Evolutionary conservation across 768 basidiomycete species (phyloP).

Genomic region (Lentinus tigrinus): DNA sequence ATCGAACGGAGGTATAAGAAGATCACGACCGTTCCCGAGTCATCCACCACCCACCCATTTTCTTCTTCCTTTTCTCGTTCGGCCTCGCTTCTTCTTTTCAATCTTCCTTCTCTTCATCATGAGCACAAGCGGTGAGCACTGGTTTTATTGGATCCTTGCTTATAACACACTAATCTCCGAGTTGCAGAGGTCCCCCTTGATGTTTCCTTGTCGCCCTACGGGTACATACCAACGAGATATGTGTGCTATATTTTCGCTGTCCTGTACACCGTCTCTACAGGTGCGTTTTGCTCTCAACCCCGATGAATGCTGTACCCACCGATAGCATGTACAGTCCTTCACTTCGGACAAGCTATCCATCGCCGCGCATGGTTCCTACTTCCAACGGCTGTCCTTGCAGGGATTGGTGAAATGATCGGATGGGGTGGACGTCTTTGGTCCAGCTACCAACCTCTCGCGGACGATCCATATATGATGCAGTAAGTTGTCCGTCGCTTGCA

Average conservation of each 20-base stretch:
- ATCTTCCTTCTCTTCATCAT: no score
- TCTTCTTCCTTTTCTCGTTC: no score
- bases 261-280: constrained; percentile 6
- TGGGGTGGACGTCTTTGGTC: constrained; percentile 37
- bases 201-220: background rate
- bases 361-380: constrained; percentile 35
- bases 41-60: no score
- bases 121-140: no score
- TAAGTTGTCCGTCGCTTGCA: constrained; percentile 8
- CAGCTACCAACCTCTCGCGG: constrained; percentile 21
- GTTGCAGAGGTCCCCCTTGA: background rate
- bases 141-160: no score
- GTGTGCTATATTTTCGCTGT: constrained; percentile 14
- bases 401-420: constrained; percentile 34
- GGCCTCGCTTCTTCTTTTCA: no score
- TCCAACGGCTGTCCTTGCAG: constrained; percentile 30
- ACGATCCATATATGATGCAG: constrained; percentile 41
- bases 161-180: no score
- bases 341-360: constrained; percentile 28
- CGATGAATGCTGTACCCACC: background rate
- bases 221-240: constrained; percentile 11
- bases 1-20: no score
- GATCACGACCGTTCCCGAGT: no score
- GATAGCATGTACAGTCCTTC: constrained; percentile 19
- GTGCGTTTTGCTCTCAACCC: background rate